phyloP scores from a whole-genome alignment of 2,329 filamentous ascomycete species.

The Parastagonospora avenae region DNA sequence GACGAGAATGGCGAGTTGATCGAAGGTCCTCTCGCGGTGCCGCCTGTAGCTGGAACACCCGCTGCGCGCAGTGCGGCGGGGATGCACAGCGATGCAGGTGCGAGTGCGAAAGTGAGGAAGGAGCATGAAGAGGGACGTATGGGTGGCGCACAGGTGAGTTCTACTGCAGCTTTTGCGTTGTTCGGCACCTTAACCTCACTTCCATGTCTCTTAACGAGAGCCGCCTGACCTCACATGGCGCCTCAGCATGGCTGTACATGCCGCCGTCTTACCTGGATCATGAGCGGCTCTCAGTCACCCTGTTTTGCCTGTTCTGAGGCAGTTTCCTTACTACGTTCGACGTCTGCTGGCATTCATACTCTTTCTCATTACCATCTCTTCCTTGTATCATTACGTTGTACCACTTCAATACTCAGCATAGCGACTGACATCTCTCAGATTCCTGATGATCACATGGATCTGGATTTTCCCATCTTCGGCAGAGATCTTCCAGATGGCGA shows the following conservation, averaged over 20 bases:
- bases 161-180: slow-evolving; percentile 9
- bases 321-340: not conserved
- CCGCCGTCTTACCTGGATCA: not conserved
- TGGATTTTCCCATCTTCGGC: slow-evolving; percentile 40
- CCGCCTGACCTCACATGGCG: not conserved
- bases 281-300: not conserved
- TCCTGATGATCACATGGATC: slow-evolving; percentile 31
- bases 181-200: slow-evolving; percentile 1
- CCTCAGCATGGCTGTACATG: slow-evolving; percentile 5
- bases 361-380: not conserved
- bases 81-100: slow-evolving; percentile 39
- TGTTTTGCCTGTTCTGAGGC: not conserved
- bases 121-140: slow-evolving; percentile 51
- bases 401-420: slow-evolving; percentile 1
- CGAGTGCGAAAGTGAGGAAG: slow-evolving; percentile 48
- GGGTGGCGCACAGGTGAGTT: slow-evolving; percentile 45
- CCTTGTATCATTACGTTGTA: not conserved
- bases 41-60: slow-evolving; percentile 19
- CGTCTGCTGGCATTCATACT: not conserved
- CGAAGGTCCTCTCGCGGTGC: slow-evolving; percentile 45
- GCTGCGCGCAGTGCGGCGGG: slow-evolving; percentile 7
- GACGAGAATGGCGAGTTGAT: slow-evolving; percentile 66
- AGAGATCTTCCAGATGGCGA: slow-evolving; percentile 42
- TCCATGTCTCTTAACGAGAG: not conserved
- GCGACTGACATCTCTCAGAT: slow-evolving; percentile 27